Percentiles rank a stretch among this genome's conserved stretches.
Evolutionary conservation across 768 basidiomycete species (phyloP).

Genomic region (Russula abietina): DNA sequence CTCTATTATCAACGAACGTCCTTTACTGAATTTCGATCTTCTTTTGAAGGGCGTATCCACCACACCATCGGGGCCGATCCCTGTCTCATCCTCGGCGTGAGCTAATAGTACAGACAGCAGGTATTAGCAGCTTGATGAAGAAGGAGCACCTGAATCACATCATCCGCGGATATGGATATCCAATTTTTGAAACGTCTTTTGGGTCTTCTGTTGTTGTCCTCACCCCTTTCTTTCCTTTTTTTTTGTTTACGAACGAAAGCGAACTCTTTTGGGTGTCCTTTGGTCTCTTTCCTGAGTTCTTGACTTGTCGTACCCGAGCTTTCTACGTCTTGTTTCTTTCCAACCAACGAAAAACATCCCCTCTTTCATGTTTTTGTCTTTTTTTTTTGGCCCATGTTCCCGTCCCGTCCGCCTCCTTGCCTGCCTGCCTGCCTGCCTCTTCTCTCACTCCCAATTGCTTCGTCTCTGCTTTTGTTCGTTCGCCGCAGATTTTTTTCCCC

Average conservation of each 20-base stretch:
- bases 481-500: background rate
- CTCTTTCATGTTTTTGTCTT: background rate
- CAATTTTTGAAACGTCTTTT: background rate
- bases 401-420: background rate
- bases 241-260: background rate
- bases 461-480: background rate
- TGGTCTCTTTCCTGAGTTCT: background rate
- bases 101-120: background rate
- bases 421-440: background rate
- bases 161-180: background rate
- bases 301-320: too few relatives aligned
- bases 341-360: background rate
- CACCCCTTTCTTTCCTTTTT: background rate
- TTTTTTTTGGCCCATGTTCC: background rate
- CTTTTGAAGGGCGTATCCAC: background rate
- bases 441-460: background rate
- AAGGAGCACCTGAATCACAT: background rate
- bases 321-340: background rate
- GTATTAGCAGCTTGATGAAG: background rate
- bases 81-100: background rate
- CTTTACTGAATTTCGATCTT: background rate
- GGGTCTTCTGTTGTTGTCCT: background rate
- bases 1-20: background rate
- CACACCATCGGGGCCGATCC: background rate
- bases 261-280: background rate